Percentiles rank a stretch among this genome's conserved stretches.
phyloP scores from a whole-genome alignment of 2,329 filamentous ascomycete genomes.

The Verticillium nubilum region DNA sequence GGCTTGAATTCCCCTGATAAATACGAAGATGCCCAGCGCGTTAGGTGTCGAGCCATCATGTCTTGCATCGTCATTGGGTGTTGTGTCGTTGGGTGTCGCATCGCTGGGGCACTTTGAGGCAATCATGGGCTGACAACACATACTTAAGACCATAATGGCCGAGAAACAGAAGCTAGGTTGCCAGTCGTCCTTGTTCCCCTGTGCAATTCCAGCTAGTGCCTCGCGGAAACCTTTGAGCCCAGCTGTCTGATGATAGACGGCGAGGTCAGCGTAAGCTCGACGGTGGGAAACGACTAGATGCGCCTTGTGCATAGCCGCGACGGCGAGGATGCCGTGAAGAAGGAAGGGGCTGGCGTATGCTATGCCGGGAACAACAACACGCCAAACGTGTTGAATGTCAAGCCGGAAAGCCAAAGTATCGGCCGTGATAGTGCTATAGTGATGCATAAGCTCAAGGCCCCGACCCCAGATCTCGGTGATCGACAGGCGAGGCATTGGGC shows the following conservation, averaged over 20 bases:
- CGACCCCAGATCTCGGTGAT: background rate
- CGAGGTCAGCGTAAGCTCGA: constrained; percentile 17
- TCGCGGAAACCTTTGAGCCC: constrained; percentile 22
- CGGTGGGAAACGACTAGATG: constrained; percentile 17
- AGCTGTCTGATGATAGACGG: constrained; percentile 21
- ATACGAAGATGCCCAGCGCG: constrained; percentile 3
- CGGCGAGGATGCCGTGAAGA: constrained; percentile 20
- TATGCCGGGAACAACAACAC: constrained; percentile 16
- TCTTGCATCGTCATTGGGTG: background rate
- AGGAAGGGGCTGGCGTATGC: constrained; percentile 20
- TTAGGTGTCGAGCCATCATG: background rate
- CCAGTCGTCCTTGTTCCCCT: constrained; percentile 16
- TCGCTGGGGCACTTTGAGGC: background rate
- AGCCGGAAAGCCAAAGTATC: constrained; percentile 13
- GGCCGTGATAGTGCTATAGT: constrained; percentile 19
- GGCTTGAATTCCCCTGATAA: constrained; percentile 4
- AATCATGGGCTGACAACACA: constrained; percentile 1
- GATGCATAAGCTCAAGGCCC: constrained; percentile 21
- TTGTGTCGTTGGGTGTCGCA: background rate
- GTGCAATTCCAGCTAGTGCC: constrained; percentile 11
- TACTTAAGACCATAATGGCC: constrained; percentile 26
- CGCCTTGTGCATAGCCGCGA: constrained; percentile 21
- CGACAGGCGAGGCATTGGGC: too few species aligned
- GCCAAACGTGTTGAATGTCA: constrained; percentile 20
- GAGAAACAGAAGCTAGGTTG: constrained; percentile 34